Base-by-base conservation (phyloP, 116 monocot genomes). In the Cymodocea nodosa region DNA sequence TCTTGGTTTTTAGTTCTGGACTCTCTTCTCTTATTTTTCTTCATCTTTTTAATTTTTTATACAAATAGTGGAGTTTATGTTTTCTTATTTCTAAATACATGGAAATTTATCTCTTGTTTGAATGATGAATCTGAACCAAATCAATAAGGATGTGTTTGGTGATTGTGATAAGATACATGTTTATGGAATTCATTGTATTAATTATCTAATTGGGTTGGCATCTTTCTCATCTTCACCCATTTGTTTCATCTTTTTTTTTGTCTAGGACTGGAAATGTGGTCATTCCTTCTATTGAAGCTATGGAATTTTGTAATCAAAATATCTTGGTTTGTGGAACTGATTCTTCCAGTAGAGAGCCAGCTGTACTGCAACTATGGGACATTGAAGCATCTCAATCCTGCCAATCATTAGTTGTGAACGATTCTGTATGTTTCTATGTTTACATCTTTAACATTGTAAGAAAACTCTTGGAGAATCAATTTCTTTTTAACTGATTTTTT, bases 361-460 rank as follows among this genome's bases (percentile, higher is more conserved):
- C 91, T 65, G 67, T 84, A 4, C 79, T 91, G 63, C 91, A 91
- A 68, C 77, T 91, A 60, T 91, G 91, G 91, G 87, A 91, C 78
- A 76, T 91, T 53, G 91, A 87, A 61, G 82, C 84, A 51, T 67
- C 84, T 56, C 64, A 76, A 50, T 84, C 84, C 20, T 81, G 70
- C 68, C 61, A 59, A 59, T 77, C 77, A 50, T 78, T 91, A 53
- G 53, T 82, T 60, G 87, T 87, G 50, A 84, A 78, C 77, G 78
- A 82, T 77, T 91, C 91, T 80, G 91, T 91, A 78, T 77, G 44
- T 44, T 44, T 78, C 87, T 91, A 78, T 77, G 44, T 44, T 44
- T 44, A 44, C 6, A 44, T 44, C 44, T 44, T 44, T 12, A 44
- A 44, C 4, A 44, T 44, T 44, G 44, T 44, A 44, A 44, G 44